Evolutionary conservation across 345 rosid genomes (phyloP), one percentile per base, ranked within the genome.

Genomic region (Jatropha curcas): DNA sequence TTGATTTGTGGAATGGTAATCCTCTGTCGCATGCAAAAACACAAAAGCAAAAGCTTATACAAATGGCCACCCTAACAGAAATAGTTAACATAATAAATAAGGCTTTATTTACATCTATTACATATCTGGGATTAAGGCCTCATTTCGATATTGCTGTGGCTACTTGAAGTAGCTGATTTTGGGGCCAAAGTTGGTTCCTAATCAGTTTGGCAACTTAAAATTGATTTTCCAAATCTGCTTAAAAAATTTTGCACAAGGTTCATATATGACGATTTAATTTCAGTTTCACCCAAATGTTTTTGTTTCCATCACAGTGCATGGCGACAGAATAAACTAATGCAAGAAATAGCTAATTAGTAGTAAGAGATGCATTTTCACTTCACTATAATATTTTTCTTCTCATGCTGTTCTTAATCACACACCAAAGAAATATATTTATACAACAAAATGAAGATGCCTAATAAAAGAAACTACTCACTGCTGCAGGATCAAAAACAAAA

Each of bases 401-500:
- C 13, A 1, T 35, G 4, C 28, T 27, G 25, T 41, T 39, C 39
- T n/a, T n/a, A 14, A 25, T 25, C 17, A 41, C 30, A 27, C 25
- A 16, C 10, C 39, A 28, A 16, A n/a, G 9, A 22, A 25, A 37
- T 35, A 43, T 48, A 19, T 3, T n/a, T 22, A 27, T 5, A 31
- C 7, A 45, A 46, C 22, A 50, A n/a, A 27, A 33, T 10, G 27
- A 58, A 1, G 20, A 52, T 17, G n/a, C 39, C 17, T 17, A 24
- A 51, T 22, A 14, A 27, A 31, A 31, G 30, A 11, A 24, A 61
- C 13, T 22, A 74, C 82, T 79, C 66, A 79, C 82, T 27, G 75
- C 27, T 9, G 82, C 78, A n/a, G 82, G 82, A 52, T 79, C 78
- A 4, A 73, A 73, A 70, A 74, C 69, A 20, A 74, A 79, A 50